These are phyloP conservation scores for Sporothrix globosa DNA, from an alignment of 2,329 filamentous ascomycete genomes.

Conservation along the genomic window DNA sequence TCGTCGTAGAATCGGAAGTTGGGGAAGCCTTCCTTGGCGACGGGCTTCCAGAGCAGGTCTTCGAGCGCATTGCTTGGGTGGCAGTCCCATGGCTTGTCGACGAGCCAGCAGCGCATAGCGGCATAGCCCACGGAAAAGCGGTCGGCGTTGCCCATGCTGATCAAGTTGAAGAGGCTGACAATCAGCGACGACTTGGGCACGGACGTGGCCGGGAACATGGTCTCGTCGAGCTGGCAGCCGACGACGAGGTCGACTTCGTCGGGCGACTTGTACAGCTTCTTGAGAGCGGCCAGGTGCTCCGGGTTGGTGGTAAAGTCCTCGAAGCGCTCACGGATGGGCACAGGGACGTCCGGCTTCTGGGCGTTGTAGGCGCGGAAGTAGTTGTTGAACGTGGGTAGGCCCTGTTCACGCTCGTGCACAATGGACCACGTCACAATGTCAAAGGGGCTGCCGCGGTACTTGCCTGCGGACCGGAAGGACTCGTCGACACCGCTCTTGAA, in stretches of 20 bases:
- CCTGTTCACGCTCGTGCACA: slow-evolving; percentile 36
- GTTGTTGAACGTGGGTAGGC: slow-evolving; percentile 35
- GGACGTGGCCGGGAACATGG: slow-evolving; percentile 32
- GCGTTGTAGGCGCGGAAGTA: slow-evolving; percentile 36
- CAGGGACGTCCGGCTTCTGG: slow-evolving; percentile 30
- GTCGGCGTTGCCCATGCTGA: slow-evolving; percentile 36
- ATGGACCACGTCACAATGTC: slow-evolving; percentile 35
- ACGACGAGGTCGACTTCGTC: slow-evolving; percentile 36
- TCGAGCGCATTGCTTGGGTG: slow-evolving; percentile 36
- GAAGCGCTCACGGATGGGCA: slow-evolving; percentile 31
- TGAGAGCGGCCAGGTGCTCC: slow-evolving; percentile 27
- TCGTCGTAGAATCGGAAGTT: slow-evolving; percentile 34
- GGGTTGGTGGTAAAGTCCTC: slow-evolving; percentile 34
- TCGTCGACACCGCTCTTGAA: slow-evolving; percentile 36
- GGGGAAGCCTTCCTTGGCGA: slow-evolving; percentile 29
- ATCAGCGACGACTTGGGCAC: slow-evolving; percentile 34
- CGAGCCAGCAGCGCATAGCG: slow-evolving; percentile 35
- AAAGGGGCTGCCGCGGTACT: slow-evolving; percentile 34
- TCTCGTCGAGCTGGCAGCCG: slow-evolving; percentile 36
- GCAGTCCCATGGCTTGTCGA: slow-evolving; percentile 37
- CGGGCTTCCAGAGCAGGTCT: slow-evolving; percentile 35
- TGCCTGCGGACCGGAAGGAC: slow-evolving; percentile 33
- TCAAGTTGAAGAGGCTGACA: slow-evolving; percentile 36
- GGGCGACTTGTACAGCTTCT: slow-evolving; percentile 32
- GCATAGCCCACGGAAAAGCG: slow-evolving; percentile 36